Base-by-base conservation (phyloP, 2,329 filamentous ascomycete genomes). In the Fusarium zealandicum region DNA sequence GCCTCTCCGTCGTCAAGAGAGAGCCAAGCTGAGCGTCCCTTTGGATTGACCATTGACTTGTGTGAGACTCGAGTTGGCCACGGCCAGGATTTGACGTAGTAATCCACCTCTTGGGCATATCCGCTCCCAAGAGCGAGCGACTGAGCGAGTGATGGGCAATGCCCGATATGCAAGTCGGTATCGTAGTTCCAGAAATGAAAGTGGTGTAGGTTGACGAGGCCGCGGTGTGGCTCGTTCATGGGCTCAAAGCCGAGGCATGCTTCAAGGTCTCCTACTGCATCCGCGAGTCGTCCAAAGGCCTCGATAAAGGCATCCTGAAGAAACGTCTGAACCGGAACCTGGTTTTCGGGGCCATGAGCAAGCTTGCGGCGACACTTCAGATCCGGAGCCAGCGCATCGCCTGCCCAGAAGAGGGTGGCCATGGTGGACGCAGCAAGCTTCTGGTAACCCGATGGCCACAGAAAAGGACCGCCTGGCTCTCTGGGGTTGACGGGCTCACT, bases 201-300 rank as follows among this genome's bases (percentile, higher is more conserved):
- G 27, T 69, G 69, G 25, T 73, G 72, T 4, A 77, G 67, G 32
- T 75, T 74, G 27, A 77, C 69, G 17, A 76, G 70, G 5, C 75
- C 75, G 1, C 75, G 74, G 50, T 76, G 73, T 3, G 75, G 75
- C 57, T 77, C 75, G 33, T 77, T 77, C 67, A 77, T 74, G 7
- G 73, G 72, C 50, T 77, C 75, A 37, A 76, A 76, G 2, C 75
- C 75, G 10, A 77, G 38, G 31, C 70, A 74, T 6, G 72, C 72
- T 46, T 74, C 72, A 8, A 74, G 64, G 14, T 61, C 54, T 2
- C 55, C 51, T 9, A 75, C 42, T 13, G 68, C 69, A 7, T 74
- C 72, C 3, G 72, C 71, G 1, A 74, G 69, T 6, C 63, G 59
- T 4, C 72, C 72, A 38, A 74, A 74, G 0, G 72, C 72, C 44